Conservation (phyloP, 192 early-diverging fungal genomes). For the Diversispora epigaea region DNA sequence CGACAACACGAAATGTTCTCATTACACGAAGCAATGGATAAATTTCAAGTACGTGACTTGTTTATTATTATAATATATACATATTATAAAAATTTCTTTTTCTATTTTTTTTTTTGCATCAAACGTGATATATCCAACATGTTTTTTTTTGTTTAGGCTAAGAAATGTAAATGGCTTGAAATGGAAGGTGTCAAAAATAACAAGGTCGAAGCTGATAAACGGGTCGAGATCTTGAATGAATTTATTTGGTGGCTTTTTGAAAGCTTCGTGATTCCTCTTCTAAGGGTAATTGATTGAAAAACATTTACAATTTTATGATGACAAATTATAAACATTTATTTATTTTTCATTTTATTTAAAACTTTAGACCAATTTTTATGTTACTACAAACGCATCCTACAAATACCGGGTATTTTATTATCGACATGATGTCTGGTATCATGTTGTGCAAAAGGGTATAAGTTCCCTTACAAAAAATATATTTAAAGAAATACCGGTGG, state of each 20-base stretch:
- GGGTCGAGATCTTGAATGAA: background rate
- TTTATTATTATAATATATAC: no score
- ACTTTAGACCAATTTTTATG: background rate
- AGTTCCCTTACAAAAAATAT: background rate
- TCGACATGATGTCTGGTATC: conserved; percentile 7
- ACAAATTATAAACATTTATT: background rate
- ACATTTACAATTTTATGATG: background rate
- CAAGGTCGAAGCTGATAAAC: background rate
- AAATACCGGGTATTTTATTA: conserved; percentile 10
- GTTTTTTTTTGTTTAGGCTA: background rate
- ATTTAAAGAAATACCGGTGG: conserved; percentile 2
- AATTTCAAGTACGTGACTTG: background rate
- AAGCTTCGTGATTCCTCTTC: background rate
- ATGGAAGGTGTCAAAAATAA: background rate
- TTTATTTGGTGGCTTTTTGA: conserved; percentile 25
- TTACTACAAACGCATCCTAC: background rate
- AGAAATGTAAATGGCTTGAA: conserved; percentile 18
- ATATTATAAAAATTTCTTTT: no score
- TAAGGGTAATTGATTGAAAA: background rate
- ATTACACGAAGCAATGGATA: background rate
- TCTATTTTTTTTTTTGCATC: background rate
- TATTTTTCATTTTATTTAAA: background rate
- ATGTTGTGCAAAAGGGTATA: background rate
- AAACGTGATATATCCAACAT: background rate
- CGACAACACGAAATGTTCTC: background rate